Evolutionary conservation across 108 stramenopile species (phyloP), one percentile per base, ranked within the genome.

Genomic region (Nitzschia sp.): DNA sequence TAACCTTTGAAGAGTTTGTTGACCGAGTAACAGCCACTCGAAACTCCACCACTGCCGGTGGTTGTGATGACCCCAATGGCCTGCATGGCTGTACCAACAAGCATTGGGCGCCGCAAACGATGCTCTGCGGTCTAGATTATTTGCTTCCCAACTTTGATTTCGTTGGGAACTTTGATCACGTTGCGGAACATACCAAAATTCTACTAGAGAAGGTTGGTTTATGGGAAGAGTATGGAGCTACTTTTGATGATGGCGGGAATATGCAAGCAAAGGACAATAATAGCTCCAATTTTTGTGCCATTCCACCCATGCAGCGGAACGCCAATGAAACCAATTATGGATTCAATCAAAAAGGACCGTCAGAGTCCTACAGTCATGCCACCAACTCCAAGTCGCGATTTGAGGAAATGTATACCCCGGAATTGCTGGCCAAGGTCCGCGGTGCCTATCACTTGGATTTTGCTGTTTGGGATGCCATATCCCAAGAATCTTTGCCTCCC

Each of bases 71-170:
- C 34, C 63, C 61, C 48, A 53, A 63, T 26, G 76, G 80, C 24
- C 40, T 77, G 0, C 59, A 63, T 60, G 57, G 71, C 52, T 73
- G 76, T 56, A 69, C 77, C 19, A 78, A 84, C 70, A 77, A 77
- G 14, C 83, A 84, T 40, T 84, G 80, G 80, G 24, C 55, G 46
- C 83, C 83, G 0, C 83, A 84, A 61, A 17, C 54, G 7, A 67
- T 71, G 52, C 60, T 64, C 14, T 84, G 83, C 44, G 83, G 83
- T 3, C 12, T 84, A 40, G 72, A 53, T 14, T 53, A 78, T 34
- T 52, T 62, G 20, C 56, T 84, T 21, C 65, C 71, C 14, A 61
- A 76, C n/a, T 84, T 84, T 41, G 63, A 78, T 55, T 84, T 80
- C 53, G 38, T 84, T 15, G 83, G 80, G 19, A 65, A 66, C 41